Evolutionary conservation across 805 yeast genomes (phyloP).

Genomic region (Starmerella vitae): DNA sequence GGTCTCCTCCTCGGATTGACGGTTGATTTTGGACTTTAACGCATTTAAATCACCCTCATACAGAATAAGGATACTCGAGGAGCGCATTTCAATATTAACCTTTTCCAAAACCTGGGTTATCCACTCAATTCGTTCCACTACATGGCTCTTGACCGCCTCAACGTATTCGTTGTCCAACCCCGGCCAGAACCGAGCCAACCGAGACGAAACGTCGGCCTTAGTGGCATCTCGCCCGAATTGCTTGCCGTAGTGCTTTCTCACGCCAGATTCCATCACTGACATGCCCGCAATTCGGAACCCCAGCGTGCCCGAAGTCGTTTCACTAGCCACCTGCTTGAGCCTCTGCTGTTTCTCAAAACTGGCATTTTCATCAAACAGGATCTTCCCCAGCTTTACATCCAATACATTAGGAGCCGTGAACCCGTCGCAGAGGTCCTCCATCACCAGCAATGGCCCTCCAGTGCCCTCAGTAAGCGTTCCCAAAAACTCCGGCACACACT

Average conservation of each 20-base stretch:
- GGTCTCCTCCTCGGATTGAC: constrained; percentile 26
- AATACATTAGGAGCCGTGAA: constrained; percentile 54
- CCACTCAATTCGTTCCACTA: constrained; percentile 47
- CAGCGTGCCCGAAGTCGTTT: constrained; percentile 71
- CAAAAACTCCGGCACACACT: constrained; percentile 41
- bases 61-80: constrained; percentile 40
- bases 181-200: constrained; percentile 35
- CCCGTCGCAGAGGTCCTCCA: constrained; percentile 56
- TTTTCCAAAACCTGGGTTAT: constrained; percentile 51
- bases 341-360: constrained; percentile 47
- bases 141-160: constrained; percentile 32
- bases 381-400: constrained; percentile 71
- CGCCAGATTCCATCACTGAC: constrained; percentile 39
- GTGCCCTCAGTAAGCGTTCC: constrained; percentile 38
- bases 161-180: constrained; percentile 14
- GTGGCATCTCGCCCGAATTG: constrained; percentile 53
- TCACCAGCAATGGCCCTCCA: constrained; percentile 36
- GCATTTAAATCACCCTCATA: constrained; percentile 52
- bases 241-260: constrained; percentile 47
- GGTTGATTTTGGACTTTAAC: constrained; percentile 36
- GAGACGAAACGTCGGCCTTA: constrained; percentile 31
- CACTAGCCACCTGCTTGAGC: constrained; percentile 45
- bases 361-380: constrained; percentile 48
- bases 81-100: constrained; percentile 23
- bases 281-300: constrained; percentile 80